phyloP scores from a whole-genome alignment of 2,329 filamentous ascomycete genomes.

The Fusarium solani-melongenae region DNA sequence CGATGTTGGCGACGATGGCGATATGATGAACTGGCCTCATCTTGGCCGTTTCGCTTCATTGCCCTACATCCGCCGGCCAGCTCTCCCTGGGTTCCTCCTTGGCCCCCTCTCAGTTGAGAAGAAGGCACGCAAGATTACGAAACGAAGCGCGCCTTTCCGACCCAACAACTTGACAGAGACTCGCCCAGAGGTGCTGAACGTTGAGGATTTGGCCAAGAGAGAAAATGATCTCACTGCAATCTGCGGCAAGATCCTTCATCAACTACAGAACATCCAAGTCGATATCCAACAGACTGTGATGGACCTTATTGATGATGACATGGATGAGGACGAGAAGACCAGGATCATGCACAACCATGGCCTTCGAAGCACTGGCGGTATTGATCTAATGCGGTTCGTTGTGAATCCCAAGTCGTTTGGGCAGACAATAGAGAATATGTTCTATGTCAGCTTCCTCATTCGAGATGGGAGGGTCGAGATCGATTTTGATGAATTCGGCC shows the following conservation, averaged over 20 bases:
- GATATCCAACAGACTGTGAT: slow-evolving; percentile 60
- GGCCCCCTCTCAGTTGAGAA: slow-evolving; percentile 92
- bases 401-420: slow-evolving; percentile 92
- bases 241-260: slow-evolving; percentile 78
- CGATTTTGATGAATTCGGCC: slow-evolving; percentile 75
- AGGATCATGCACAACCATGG: slow-evolving; percentile 73
- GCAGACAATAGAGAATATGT: slow-evolving; percentile 96
- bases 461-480: slow-evolving; percentile 84
- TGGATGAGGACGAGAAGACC: slow-evolving; percentile 57
- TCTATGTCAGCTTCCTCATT: slow-evolving; percentile 95
- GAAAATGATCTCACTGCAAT: slow-evolving; percentile 83
- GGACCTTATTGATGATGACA: slow-evolving; percentile 57
- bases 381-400: slow-evolving; percentile 86
- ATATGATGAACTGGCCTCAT: slow-evolving; percentile 87
- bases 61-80: slow-evolving; percentile 77
- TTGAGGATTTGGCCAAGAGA: slow-evolving; percentile 79
- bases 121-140: slow-evolving; percentile 75
- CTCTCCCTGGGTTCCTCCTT: slow-evolving; percentile 84
- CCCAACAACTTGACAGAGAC: slow-evolving; percentile 76
- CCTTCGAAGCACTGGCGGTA: slow-evolving; percentile 74
- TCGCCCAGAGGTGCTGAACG: slow-evolving; percentile 80
- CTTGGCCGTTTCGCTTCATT: slow-evolving; percentile 83
- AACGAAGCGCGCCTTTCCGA: slow-evolving; percentile 77
- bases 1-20: slow-evolving; percentile 76
- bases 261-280: slow-evolving; percentile 63